Conservation (phyloP, 768 basidiomycete species). For the Paxillus rubicundulus region DNA sequence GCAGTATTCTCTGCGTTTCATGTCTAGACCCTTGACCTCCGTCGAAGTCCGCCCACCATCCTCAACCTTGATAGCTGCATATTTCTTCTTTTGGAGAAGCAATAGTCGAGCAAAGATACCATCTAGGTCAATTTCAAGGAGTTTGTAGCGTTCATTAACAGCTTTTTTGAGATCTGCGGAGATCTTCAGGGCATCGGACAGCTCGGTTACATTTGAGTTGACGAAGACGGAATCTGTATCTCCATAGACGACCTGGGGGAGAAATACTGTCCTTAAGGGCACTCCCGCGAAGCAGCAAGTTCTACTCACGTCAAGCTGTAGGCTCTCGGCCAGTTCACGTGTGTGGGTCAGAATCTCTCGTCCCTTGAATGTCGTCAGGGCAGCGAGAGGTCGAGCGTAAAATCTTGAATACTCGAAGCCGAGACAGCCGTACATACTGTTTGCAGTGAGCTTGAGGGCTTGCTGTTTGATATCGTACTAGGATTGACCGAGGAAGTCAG, state of each 20-base stretch:
- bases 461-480: constrained; percentile 98
- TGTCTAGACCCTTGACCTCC: constrained; percentile 96
- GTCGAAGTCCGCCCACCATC: constrained; percentile 73
- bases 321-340: constrained; percentile 84
- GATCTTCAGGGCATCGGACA: constrained; percentile 87
- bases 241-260: constrained; percentile 87
- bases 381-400: constrained; percentile 95
- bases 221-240: constrained; percentile 99
- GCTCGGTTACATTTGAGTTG: constrained; percentile 89
- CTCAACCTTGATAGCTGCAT: constrained; percentile 94
- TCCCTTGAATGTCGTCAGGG: constrained; percentile 96
- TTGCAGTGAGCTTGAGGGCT: constrained; percentile 95
- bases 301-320: constrained; percentile 80
- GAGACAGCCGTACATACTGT: constrained; percentile 99
- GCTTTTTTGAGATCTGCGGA: constrained; percentile 92
- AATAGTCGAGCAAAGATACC: constrained; percentile 90
- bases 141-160: constrained; percentile 92
- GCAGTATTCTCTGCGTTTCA: constrained; percentile 98
- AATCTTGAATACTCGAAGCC: constrained; percentile 97
- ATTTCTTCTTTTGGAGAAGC: constrained; percentile 98
- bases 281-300: background rate
- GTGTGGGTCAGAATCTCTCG: constrained; percentile 96
- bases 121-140: constrained; percentile 96
- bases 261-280: background rate
- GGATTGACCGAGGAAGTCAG: background rate